phyloP scores from a whole-genome alignment of 2,329 filamentous ascomycete species.

The Fusarium acutatum region DNA sequence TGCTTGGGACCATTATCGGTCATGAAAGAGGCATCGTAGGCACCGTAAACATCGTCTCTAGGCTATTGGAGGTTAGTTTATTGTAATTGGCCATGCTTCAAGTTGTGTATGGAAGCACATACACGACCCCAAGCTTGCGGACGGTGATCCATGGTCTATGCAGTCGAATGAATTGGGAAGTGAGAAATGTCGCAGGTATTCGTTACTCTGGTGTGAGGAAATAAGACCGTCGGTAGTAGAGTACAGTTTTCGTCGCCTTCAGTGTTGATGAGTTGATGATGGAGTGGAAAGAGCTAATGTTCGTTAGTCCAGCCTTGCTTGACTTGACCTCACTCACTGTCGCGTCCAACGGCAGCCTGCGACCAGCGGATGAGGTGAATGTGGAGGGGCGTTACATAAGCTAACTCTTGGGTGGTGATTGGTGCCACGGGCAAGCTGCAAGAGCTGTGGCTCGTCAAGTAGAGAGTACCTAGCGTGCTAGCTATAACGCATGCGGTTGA shows the following conservation, averaged over 20 bases:
- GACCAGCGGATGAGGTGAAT: slow-evolving; percentile 16
- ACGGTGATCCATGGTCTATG: slow-evolving; percentile 71
- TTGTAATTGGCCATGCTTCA: background rate
- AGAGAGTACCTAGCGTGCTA: background rate
- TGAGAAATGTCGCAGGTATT: background rate
- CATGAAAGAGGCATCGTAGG: slow-evolving; percentile 90
- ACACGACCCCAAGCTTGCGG: slow-evolving; percentile 78
- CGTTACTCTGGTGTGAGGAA: background rate
- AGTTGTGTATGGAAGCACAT: slow-evolving; percentile 48
- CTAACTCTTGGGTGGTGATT: slow-evolving; percentile 40
- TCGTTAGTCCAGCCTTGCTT: slow-evolving; percentile 20
- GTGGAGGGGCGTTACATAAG: slow-evolving; percentile 43
- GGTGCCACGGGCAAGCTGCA: slow-evolving; percentile 32
- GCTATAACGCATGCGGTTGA: background rate
- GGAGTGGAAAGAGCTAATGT: slow-evolving; percentile 23
- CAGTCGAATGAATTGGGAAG: slow-evolving; percentile 5
- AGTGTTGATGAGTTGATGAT: slow-evolving; percentile 21
- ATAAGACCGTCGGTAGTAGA: background rate
- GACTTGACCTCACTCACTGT: slow-evolving; percentile 43
- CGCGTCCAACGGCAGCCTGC: slow-evolving; percentile 51
- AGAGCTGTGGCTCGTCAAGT: slow-evolving; percentile 26
- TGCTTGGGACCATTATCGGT: slow-evolving; percentile 75
- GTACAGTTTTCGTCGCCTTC: background rate
- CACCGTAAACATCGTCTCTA: slow-evolving; percentile 95
- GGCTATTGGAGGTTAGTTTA: slow-evolving; percentile 65